Conservation (phyloP, 2,329 filamentous ascomycete genomes). For the Periconia sp. region DNA sequence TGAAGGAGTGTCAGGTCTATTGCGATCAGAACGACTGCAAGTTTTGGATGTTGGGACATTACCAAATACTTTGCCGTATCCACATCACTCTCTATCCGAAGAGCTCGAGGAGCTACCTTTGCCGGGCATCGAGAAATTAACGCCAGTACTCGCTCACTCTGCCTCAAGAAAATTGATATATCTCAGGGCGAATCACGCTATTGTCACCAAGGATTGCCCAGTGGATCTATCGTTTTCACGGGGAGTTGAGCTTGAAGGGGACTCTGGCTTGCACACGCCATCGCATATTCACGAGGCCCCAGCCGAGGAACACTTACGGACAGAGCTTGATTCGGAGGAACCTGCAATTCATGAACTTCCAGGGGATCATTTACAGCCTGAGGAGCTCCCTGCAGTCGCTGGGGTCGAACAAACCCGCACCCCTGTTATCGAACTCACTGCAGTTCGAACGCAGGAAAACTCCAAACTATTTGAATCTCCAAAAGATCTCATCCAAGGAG, state of each 20-base stretch:
- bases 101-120: constrained; percentile 31
- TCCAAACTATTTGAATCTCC: too few species aligned
- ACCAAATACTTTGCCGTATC: constrained; percentile 20
- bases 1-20: constrained; percentile 56
- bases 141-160: constrained; percentile 51
- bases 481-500: background rate
- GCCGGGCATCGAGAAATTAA: constrained; percentile 58
- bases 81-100: constrained; percentile 24
- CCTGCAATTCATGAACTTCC: constrained; percentile 26
- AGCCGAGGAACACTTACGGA: constrained; percentile 7
- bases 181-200: constrained; percentile 57
- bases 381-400: constrained; percentile 28
- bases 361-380: constrained; percentile 28
- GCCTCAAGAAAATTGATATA: constrained; percentile 55
- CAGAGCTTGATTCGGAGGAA: constrained; percentile 26
- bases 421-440: constrained; percentile 29
- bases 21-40: constrained; percentile 55
- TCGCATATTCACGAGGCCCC: constrained; percentile 32
- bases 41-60: constrained; percentile 59
- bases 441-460: constrained; percentile 26
- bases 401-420: background rate
- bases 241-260: constrained; percentile 29
- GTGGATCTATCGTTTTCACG: constrained; percentile 15
- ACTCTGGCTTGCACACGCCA: constrained; percentile 18
- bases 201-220: constrained; percentile 53